phyloP scores from a whole-genome alignment of 371 early-diverging fungal genomes.

The Smittium mucronatum region DNA sequence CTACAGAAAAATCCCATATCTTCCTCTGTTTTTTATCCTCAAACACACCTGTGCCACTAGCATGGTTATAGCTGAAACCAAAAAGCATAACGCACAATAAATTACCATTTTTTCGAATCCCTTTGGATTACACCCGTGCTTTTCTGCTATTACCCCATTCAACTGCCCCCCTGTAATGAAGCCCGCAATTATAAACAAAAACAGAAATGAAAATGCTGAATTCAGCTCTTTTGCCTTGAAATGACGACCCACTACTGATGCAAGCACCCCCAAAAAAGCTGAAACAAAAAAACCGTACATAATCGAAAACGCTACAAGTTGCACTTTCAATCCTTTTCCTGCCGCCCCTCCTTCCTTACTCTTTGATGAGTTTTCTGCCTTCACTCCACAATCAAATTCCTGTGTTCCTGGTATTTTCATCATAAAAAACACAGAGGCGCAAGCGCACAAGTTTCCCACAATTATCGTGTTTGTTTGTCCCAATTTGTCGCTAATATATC shows the following conservation, averaged over 20 bases:
- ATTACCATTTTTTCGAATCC: not conserved
- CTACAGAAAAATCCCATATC: not conserved
- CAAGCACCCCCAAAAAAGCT: not conserved
- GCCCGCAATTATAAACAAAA: not conserved
- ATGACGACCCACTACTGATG: not conserved
- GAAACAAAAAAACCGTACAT: not conserved
- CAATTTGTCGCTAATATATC: constrained; percentile 1
- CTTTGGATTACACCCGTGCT: not conserved
- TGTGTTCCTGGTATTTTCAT: not conserved
- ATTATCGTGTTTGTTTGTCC: constrained; percentile 1
- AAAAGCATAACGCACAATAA: not conserved
- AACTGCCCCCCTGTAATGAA: not conserved
- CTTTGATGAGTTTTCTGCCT: not conserved
- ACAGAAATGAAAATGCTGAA: not conserved
- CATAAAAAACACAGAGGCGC: not conserved
- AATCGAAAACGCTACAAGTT: not conserved
- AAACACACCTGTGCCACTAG: not conserved
- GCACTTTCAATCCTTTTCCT: not conserved
- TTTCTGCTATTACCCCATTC: not conserved
- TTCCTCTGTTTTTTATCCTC: not conserved
- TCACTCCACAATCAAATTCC: not conserved
- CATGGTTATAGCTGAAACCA: not conserved
- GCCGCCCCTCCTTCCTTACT: not conserved
- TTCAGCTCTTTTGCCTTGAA: not conserved
- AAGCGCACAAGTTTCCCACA: not conserved